Conservation (phyloP, 352 stramenopile genomes). For the Pythium pectinolyticum region DNA sequence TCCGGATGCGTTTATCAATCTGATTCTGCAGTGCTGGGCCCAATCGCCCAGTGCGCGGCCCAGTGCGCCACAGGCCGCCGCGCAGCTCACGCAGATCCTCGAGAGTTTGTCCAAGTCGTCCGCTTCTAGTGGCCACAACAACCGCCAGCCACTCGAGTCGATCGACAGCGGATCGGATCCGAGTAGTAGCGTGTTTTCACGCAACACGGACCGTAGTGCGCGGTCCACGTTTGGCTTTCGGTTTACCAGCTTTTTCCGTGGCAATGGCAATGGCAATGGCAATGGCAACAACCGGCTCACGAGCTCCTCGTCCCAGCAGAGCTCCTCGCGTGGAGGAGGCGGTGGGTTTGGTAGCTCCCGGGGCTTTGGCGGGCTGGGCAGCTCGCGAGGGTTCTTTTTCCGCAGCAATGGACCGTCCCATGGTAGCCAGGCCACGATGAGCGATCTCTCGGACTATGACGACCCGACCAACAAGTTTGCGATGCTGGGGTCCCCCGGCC, state of each 20-base stretch:
- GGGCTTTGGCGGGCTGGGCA: conserved; percentile 3
- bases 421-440: conserved; percentile 1
- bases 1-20: conserved; percentile 47
- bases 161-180: conserved; percentile 68
- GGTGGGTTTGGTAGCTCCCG: conserved; percentile 10
- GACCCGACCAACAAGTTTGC: conserved; percentile 30
- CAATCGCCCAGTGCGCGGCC: conserved; percentile 45
- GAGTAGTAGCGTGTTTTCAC: conserved; percentile 36
- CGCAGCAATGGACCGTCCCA: conserved; percentile 21
- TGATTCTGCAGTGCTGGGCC: conserved; percentile 68
- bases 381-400: conserved; percentile 21
- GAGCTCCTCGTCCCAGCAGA: conserved; percentile 33
- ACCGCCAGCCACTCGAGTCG: conserved; percentile 44
- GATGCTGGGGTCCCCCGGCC: conserved; percentile 30
- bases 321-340: background rate
- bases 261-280: conserved; percentile 36
- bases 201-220: conserved; percentile 14
- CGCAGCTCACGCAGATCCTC: conserved; percentile 55
- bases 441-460: conserved; percentile 15
- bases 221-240: conserved; percentile 48
- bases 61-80: conserved; percentile 44
- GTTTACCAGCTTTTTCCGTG: conserved; percentile 71
- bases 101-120: no score
- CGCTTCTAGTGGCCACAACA: no score
- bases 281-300: no score